These are phyloP conservation scores for Syzygium aromaticum DNA, from an alignment of 345 rosid genomes.

Conservation along the genomic window DNA sequence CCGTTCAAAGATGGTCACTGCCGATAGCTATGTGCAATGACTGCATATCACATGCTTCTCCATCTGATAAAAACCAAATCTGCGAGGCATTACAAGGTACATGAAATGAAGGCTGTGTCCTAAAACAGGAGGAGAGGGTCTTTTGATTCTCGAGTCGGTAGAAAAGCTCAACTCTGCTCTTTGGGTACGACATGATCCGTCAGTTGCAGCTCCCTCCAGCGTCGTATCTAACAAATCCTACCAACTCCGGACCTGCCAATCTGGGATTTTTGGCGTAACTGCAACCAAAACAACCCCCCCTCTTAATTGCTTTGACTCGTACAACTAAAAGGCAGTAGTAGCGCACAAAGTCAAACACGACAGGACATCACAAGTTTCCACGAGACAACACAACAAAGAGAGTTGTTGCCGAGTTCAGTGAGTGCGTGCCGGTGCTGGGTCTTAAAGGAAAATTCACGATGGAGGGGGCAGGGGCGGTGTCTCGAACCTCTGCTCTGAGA, in stretches of 20 bases:
- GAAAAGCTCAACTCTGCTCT: too few species aligned
- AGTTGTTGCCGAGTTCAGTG: not conserved
- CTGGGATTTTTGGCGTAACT: constrained; percentile 51
- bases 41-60: not conserved
- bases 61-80: not conserved
- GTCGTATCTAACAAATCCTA: constrained; percentile 67
- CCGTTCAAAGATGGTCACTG: not conserved
- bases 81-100: not conserved
- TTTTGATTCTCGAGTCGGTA: not conserved
- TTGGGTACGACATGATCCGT: not conserved
- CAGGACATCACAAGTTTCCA: not conserved
- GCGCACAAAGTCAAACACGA: not conserved
- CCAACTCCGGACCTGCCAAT: constrained; percentile 63
- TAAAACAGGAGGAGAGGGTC: not conserved
- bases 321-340: not conserved
- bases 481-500: constrained; percentile 49
- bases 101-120: not conserved
- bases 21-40: not conserved
- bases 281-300: constrained; percentile 2
- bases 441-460: not conserved
- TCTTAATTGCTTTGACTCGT: not conserved
- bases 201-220: constrained; percentile 36
- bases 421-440: not conserved
- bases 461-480: not conserved
- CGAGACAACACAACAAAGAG: not conserved